Evolutionary conservation across 1,139 yeast species (phyloP).

Genomic region (Taphrina pruni): DNA sequence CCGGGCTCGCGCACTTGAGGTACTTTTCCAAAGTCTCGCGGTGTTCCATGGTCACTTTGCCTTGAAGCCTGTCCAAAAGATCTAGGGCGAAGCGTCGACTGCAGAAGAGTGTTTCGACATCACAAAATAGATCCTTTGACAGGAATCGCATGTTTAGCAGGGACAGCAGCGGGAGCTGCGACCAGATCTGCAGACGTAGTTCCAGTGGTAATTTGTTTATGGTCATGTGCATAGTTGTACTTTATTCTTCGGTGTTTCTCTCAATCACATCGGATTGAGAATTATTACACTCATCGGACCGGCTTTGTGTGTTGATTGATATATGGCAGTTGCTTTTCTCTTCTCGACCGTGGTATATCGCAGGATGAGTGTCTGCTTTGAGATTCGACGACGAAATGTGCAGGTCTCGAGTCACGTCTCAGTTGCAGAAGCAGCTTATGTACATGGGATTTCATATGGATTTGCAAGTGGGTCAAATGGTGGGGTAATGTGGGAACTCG

Average conservation of each 20-base stretch:
- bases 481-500: conserved; percentile 9
- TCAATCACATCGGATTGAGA: conserved; percentile 15
- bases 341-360: not conserved
- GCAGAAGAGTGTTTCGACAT: conserved; percentile 13
- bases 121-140: conserved; percentile 5
- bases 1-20: conserved; percentile 15
- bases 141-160: conserved; percentile 11
- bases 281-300: conserved; percentile 8
- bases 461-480: not conserved
- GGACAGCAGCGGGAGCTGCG: conserved; percentile 16
- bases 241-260: not conserved
- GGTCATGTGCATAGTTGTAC: not conserved
- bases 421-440: not conserved
- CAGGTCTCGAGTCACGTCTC: not conserved
- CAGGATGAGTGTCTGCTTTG: not conserved
- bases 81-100: not conserved
- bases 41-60: conserved; percentile 6
- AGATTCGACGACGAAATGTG: not conserved
- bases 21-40: conserved; percentile 15
- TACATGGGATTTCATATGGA: not conserved
- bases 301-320: not conserved
- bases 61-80: conserved; percentile 4
- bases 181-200: conserved; percentile 17
- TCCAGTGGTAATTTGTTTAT: conserved; percentile 4
- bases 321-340: not conserved